Evolutionary conservation across 1,284 basidiomycete species (phyloP).

Genomic region (Papiliotrema nemorosa): DNA sequence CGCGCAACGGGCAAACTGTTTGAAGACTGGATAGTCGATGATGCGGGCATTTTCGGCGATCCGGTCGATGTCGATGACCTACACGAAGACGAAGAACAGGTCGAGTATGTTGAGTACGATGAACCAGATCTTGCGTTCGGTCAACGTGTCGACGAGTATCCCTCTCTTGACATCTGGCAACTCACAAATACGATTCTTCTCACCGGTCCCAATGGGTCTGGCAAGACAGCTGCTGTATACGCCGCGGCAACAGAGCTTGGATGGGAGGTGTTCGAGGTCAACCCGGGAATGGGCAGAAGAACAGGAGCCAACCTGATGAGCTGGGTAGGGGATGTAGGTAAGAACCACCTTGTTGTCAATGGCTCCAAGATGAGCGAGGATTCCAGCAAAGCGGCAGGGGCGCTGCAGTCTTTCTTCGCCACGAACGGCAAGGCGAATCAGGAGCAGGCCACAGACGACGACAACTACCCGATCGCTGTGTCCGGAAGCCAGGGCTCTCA

Average conservation of each 20-base stretch:
- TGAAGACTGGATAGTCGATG: constrained; percentile 49
- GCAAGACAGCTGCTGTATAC: constrained; percentile 90
- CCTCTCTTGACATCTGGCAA: constrained; percentile 28
- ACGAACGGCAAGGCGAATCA: constrained; percentile 7
- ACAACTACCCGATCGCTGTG: background rate
- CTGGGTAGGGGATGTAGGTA: constrained; percentile 87
- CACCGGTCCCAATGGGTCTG: constrained; percentile 73
- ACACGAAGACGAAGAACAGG: constrained; percentile 21
- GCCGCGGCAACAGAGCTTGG: constrained; percentile 89
- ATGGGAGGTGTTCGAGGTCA: constrained; percentile 96
- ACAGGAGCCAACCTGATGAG: constrained; percentile 72
- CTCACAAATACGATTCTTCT: constrained; percentile 84
- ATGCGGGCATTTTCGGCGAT: constrained; percentile 36
- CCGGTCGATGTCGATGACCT: constrained; percentile 6
- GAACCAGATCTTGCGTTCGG: constrained; percentile 23
- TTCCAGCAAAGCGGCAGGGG: constrained; percentile 3
- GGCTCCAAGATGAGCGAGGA: constrained; percentile 7
- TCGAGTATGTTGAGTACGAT: constrained; percentile 22
- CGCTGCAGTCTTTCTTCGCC: constrained; percentile 19
- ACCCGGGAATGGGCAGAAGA: constrained; percentile 87
- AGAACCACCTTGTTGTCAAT: constrained; percentile 72
- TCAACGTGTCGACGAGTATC: constrained; percentile 24
- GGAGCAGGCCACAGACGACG: constrained; percentile 3
- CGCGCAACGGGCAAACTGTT: constrained; percentile 18
- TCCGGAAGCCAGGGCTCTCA: constrained; percentile 23